These are phyloP conservation scores for Trametes sp. DNA, from an alignment of 1,284 basidiomycete species.

Conservation along the genomic window DNA sequence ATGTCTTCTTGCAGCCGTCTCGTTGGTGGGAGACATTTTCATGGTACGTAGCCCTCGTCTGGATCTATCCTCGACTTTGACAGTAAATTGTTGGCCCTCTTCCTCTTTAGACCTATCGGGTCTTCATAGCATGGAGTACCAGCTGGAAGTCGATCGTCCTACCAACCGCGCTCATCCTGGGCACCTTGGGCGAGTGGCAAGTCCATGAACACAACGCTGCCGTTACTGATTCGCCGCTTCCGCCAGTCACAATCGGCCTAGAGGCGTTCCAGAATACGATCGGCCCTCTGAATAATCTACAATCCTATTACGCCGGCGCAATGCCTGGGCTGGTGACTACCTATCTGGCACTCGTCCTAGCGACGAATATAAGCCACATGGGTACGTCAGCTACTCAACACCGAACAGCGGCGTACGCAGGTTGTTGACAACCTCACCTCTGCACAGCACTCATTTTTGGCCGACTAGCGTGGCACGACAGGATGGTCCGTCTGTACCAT, in stretches of 20 bases:
- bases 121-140: constrained; percentile 2
- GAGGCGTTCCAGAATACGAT: too few relatives aligned
- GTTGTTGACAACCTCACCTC: neutral
- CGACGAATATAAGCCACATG: neutral
- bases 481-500: neutral
- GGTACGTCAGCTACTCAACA: neutral
- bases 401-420: too few relatives aligned
- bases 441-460: neutral
- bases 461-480: neutral
- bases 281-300: neutral
- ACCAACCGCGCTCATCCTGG: neutral
- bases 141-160: neutral
- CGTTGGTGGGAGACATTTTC: neutral
- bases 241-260: neutral
- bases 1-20: neutral
- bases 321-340: neutral
- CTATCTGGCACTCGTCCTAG: neutral
- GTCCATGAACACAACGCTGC: too few relatives aligned
- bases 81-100: too few relatives aligned
- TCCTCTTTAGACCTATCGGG: neutral
- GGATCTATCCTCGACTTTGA: too few relatives aligned
- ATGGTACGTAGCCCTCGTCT: neutral
- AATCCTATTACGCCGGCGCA: neutral
- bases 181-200: neutral
- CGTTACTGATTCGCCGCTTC: neutral